Percentiles rank a stretch among this genome's conserved stretches.
Conservation (phyloP, 768 basidiomycete species). For the Termitomyces sp. region DNA sequence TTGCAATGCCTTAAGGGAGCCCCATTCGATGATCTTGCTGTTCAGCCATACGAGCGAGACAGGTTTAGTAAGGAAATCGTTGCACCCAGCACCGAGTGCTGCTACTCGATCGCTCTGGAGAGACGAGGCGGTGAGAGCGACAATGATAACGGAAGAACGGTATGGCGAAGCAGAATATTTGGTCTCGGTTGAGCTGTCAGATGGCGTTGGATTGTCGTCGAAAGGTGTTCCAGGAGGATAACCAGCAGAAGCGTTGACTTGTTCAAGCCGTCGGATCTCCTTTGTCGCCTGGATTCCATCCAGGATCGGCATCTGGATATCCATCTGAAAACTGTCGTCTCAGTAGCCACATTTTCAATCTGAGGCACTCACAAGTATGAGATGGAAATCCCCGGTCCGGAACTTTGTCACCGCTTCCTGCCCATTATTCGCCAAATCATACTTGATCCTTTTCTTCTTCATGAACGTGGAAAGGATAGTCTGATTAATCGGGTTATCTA, state of each 20-base stretch:
- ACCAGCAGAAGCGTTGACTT: conserved; percentile 54
- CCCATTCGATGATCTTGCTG: conserved; percentile 99
- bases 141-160: conserved; percentile 94
- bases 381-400: conserved; percentile 88
- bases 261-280: conserved; percentile 87
- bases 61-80: conserved; percentile 97
- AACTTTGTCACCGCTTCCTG: conserved; percentile 95
- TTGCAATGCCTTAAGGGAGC: conserved; percentile 90
- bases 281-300: conserved; percentile 97
- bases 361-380: conserved; percentile 73
- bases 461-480: conserved; percentile 97
- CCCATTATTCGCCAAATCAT: conserved; percentile 91
- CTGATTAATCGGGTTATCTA: conserved; percentile 98
- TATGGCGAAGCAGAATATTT: conserved; percentile 59
- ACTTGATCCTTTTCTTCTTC: conserved; percentile 93
- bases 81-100: conserved; percentile 97
- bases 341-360: not conserved
- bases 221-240: conserved; percentile 60
- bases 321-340: conserved; percentile 63
- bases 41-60: conserved; percentile 94
- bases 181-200: conserved; percentile 45
- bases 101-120: conserved; percentile 93
- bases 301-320: conserved; percentile 99
- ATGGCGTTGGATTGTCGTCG: conserved; percentile 47
- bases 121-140: conserved; percentile 96